Base-by-base conservation (phyloP, 148 eudicot species). In the Salicornia ramosissima region DNA sequence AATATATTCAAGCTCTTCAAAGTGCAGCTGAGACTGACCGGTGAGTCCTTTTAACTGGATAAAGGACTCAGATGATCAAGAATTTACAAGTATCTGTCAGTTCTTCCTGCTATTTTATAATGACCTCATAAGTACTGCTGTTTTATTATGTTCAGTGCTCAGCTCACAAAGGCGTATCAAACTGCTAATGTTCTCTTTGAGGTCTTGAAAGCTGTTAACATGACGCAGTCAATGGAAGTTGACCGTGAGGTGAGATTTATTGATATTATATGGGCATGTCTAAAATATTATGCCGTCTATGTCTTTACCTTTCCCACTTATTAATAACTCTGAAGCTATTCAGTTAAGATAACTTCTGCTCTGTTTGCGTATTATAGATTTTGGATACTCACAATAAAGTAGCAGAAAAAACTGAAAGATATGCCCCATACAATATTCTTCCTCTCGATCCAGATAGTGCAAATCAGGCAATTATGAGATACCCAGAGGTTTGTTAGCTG, bases 141-240 rank as follows among this genome's bases (percentile, higher is more conserved):
- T 4, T 4, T 67, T 65, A 63, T 22, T 58, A 39, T 57, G 60
- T 77, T 68, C 89, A 95, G 99, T 76, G 97, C 99, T 42, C 99
- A 95, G 80, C 90, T 95, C 47, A 95, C 99, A 16, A 95, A 95
- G 78, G 99, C 99, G 55, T 95, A 95, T 80, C 99, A 95, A 82
- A 95, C 99, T 33, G 99, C 99, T 49, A 95, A 95, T 83, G 99
- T 95, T 73, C 97, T 95, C 67, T 95, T 95, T 82, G 99, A 95
- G 83, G 99, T 95, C 72, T 75, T 95, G 84, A 95, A 81, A 75
- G 97, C 99, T 69, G 99, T 95, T 74, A 91, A 89, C 74, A 82
- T 84, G 80, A 95, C 99, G 25, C 96, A 95, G 70, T 71, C 90
- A 15, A 85, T 95, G 73, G 99, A 95, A 82, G 94, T 95, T 82